Evolutionary conservation across 179 eudicot species (phyloP).

Genomic region (Pouteria campechiana): DNA sequence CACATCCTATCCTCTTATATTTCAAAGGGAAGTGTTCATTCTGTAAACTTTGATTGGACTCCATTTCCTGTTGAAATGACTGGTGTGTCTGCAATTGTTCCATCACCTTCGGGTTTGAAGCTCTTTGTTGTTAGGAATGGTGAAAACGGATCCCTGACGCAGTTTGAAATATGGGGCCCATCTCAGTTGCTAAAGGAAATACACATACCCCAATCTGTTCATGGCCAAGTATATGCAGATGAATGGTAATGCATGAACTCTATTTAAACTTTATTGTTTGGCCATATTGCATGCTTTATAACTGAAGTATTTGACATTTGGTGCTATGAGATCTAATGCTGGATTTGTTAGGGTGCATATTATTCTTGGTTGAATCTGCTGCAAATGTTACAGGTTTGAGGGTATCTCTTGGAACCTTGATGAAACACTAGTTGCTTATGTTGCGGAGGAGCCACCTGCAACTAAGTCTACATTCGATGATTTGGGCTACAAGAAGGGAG

Average conservation of each 20-base stretch:
- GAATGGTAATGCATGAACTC: conserved; percentile 81
- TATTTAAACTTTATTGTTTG: too few relatives aligned
- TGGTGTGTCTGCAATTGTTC: conserved; percentile 61
- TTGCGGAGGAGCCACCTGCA: conserved; percentile 81
- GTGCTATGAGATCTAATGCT: too few relatives aligned
- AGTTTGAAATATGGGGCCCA: conserved; percentile 74
- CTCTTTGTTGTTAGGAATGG: conserved; percentile 72
- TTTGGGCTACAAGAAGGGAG: conserved; percentile 51
- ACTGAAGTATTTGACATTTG: too few relatives aligned
- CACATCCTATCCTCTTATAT: conserved; percentile 45
- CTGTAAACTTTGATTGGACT: conserved; percentile 56
- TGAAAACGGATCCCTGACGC: conserved; percentile 69
- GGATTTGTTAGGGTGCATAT: too few relatives aligned
- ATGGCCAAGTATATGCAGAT: conserved; percentile 78
- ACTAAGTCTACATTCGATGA: conserved; percentile 47
- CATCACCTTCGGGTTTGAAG: conserved; percentile 92
- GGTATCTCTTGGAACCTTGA: conserved; percentile 87
- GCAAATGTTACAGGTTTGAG: conserved; percentile 57
- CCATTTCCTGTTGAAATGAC: conserved; percentile 75
- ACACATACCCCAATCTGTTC: conserved; percentile 58
- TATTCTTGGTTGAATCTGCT: too few relatives aligned
- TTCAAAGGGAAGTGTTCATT: conserved; percentile 22
- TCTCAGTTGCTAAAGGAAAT: conserved; percentile 69
- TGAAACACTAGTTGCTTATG: conserved; percentile 81
- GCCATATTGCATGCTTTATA: too few relatives aligned